Percentiles rank a stretch among this genome's conserved stretches.
Evolutionary conservation across 305 asterid species (phyloP).

Genomic region (Fraxinus velutina): DNA sequence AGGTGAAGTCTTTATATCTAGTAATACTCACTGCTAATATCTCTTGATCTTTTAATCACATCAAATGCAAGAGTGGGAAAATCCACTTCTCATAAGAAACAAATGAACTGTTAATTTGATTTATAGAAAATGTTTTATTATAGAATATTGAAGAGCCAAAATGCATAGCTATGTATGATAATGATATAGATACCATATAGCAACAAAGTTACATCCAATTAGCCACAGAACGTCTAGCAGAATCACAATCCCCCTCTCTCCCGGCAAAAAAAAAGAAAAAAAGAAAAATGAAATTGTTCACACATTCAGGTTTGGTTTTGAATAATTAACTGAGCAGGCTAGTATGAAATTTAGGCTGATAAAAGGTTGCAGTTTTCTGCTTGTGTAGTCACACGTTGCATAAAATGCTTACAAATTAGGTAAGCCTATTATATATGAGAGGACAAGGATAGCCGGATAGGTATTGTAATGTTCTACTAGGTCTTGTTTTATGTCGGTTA

Average conservation of each 20-base stretch:
- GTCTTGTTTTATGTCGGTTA: background rate
- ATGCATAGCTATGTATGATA: background rate
- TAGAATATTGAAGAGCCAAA: background rate
- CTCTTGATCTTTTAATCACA: background rate
- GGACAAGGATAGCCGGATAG: background rate
- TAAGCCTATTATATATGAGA: background rate
- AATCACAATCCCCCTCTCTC: background rate
- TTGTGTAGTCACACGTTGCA: background rate
- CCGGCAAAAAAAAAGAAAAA: too few relatives aligned
- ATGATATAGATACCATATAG: background rate
- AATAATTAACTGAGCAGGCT: background rate
- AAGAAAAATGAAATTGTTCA: background rate
- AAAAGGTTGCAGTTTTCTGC: background rate
- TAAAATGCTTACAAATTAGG: background rate
- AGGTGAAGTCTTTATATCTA: background rate
- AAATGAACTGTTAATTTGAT: background rate
- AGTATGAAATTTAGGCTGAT: background rate
- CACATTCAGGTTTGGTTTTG: background rate
- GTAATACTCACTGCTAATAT: background rate
- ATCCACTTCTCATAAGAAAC: background rate
- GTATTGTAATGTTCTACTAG: background rate
- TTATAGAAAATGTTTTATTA: background rate
- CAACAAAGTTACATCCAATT: background rate
- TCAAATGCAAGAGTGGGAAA: background rate
- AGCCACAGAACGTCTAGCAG: background rate